Conservation (phyloP, 306 rosid species). For the Vigna angularis region DNA sequence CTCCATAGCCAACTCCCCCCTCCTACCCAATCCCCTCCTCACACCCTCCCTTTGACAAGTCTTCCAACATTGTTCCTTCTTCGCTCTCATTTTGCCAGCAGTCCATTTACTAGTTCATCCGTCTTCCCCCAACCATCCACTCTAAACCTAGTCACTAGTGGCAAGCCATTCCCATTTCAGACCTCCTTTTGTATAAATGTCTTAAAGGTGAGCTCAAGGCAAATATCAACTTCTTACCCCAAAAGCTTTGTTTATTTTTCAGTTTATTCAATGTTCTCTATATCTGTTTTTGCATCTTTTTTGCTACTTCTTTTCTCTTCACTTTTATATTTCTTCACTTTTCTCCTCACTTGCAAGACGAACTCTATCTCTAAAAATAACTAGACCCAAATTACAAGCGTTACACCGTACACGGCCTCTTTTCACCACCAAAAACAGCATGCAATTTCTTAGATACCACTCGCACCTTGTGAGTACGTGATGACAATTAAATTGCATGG, state of each 20-base stretch:
- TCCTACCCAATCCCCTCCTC: not conserved
- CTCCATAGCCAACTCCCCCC: no score
- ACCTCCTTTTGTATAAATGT: not conserved
- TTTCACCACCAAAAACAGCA: not conserved
- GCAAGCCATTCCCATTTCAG: not conserved
- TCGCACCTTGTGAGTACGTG: not conserved
- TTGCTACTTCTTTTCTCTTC: not conserved
- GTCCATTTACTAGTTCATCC: not conserved
- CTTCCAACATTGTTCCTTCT: not conserved
- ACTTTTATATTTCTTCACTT: not conserved
- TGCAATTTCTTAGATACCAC: not conserved
- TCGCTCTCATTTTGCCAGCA: not conserved
- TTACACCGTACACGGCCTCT: not conserved
- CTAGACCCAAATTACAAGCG: constrained; percentile 2
- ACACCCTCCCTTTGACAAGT: not conserved
- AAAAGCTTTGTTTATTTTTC: constrained; percentile 18
- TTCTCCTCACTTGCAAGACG: constrained; percentile 1
- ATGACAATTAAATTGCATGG: not conserved
- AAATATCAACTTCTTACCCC: not conserved
- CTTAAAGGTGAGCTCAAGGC: not conserved
- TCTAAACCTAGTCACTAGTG: not conserved
- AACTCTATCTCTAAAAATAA: not conserved
- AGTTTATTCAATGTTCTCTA: not conserved
- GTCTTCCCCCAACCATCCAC: not conserved
- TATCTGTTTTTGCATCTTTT: constrained; percentile 15